Evolutionary conservation across 139 green algal species (phyloP).

Genomic region (Nannochloris sp.): DNA sequence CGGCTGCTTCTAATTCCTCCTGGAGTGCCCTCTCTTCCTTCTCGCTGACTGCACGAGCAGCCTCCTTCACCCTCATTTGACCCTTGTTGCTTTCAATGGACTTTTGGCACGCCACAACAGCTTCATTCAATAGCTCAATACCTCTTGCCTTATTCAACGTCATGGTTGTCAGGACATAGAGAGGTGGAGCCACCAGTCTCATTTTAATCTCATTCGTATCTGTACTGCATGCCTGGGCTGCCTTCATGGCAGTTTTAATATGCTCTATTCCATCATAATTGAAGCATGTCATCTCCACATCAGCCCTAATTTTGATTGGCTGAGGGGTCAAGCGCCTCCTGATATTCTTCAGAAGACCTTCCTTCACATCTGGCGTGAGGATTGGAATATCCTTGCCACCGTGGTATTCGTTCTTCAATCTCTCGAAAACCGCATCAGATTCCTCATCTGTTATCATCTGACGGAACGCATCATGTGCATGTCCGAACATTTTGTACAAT

Average conservation of each 20-base stretch:
- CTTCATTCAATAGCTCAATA: conserved; percentile 56
- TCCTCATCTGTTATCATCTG: conserved; percentile 49
- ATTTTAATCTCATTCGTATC: conserved; percentile 88
- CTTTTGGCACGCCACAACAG: conserved; percentile 60
- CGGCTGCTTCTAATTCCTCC: conserved; percentile 78
- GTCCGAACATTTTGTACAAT: conserved; percentile 88
- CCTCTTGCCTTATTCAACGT: conserved; percentile 85
- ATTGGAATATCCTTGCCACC: conserved; percentile 37
- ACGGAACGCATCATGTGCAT: conserved; percentile 92
- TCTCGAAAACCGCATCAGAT: conserved; percentile 54
- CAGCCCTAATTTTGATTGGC: conserved; percentile 95
- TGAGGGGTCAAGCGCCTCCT: conserved; percentile 95
- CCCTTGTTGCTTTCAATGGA: conserved; percentile 75
- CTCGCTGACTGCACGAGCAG: conserved; percentile 84
- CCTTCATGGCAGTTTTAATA: conserved; percentile 88
- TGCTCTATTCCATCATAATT: conserved; percentile 93
- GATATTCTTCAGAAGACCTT: conserved; percentile 92
- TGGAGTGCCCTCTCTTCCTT: conserved; percentile 81
- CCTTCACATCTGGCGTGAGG: conserved; percentile 60
- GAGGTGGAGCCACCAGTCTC: conserved; percentile 93
- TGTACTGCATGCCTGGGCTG: conserved; percentile 45
- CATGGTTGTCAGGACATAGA: conserved; percentile 96
- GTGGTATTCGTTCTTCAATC: conserved; percentile 50
- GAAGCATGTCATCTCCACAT: conserved; percentile 98
- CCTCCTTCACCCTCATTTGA: conserved; percentile 88